Percentiles rank a stretch among this genome's conserved stretches.
Conservation (phyloP, 2,329 filamentous ascomycete species). For the Basipetospora chlamydospora region DNA sequence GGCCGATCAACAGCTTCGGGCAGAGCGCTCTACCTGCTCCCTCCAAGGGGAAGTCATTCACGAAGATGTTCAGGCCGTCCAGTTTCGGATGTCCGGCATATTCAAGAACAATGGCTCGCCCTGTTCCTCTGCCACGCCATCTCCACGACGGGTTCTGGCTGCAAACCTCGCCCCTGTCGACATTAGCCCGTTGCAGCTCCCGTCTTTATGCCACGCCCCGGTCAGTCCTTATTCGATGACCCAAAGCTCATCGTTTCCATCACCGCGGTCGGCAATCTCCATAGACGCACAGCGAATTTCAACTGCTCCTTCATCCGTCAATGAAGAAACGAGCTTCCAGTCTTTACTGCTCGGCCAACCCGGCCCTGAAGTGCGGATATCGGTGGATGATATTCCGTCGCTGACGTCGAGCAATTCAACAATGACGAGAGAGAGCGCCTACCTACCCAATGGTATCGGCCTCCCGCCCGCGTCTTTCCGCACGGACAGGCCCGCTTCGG, state of each 20-base stretch:
- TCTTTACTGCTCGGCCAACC: slow-evolving; percentile 61
- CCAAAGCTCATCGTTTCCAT: slow-evolving; percentile 52
- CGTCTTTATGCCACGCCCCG: slow-evolving; percentile 30
- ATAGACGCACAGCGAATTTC: slow-evolving; percentile 61
- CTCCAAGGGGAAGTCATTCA: slow-evolving; percentile 36
- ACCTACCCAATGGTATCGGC: slow-evolving; percentile 28
- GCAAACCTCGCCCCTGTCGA: slow-evolving; percentile 36
- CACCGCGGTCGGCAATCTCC: slow-evolving; percentile 53
- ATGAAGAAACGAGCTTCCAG: slow-evolving; percentile 56
- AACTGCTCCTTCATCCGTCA: slow-evolving; percentile 59
- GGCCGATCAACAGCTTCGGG: too few relatives aligned
- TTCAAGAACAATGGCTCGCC: slow-evolving; percentile 17
- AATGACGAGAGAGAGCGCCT: slow-evolving; percentile 54
- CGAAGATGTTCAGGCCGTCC: slow-evolving; percentile 28
- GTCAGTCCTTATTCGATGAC: slow-evolving; percentile 51
- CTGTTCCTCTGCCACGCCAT: slow-evolving; percentile 27
- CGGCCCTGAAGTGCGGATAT: slow-evolving; percentile 56
- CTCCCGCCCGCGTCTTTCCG: slow-evolving; percentile 28
- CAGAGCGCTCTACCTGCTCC: slow-evolving; percentile 33
- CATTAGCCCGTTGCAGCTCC: slow-evolving; percentile 28
- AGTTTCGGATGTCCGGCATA: slow-evolving; percentile 23
- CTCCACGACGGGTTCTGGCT: slow-evolving; percentile 25
- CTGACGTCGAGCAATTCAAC: slow-evolving; percentile 63
- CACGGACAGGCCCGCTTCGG: slow-evolving; percentile 46
- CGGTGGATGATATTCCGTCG: slow-evolving; percentile 60